Evolutionary conservation across 73 alveolate species (phyloP).

Genomic region (Paramecium octaurelia): DNA sequence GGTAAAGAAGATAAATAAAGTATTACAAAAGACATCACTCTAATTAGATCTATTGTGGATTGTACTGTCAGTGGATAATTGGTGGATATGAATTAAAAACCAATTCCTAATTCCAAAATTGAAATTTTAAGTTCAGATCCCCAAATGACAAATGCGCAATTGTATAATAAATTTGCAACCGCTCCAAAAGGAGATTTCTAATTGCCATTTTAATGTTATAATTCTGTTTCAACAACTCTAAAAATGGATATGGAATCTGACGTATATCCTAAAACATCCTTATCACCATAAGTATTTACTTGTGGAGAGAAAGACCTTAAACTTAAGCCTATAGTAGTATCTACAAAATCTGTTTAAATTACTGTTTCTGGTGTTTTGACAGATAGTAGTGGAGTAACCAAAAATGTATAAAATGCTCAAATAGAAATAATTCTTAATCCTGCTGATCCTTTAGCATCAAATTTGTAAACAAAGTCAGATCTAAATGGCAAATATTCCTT

Average conservation of each 20-base stretch:
- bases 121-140: constrained; percentile 2
- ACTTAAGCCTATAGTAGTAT: neutral
- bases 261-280: neutral
- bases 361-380: neutral
- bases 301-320: constrained; percentile 10
- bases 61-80: neutral
- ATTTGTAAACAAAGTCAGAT: neutral
- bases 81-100: neutral
- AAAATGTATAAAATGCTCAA: neutral
- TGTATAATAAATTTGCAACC: neutral
- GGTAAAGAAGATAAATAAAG: neutral
- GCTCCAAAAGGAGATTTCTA: neutral
- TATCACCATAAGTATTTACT: neutral
- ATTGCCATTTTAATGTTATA: constrained; percentile 22
- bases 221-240: neutral
- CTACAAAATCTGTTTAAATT: neutral
- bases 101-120: neutral
- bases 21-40: neutral
- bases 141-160: neutral
- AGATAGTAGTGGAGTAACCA: neutral
- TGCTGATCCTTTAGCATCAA: constrained; percentile 28
- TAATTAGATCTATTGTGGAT: neutral
- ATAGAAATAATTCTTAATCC: constrained; percentile 5
- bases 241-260: constrained; percentile 6
- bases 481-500: neutral